Evolutionary conservation across 2,329 filamentous ascomycete species (phyloP).

Genomic region (Pseudogymnoascus sp.): DNA sequence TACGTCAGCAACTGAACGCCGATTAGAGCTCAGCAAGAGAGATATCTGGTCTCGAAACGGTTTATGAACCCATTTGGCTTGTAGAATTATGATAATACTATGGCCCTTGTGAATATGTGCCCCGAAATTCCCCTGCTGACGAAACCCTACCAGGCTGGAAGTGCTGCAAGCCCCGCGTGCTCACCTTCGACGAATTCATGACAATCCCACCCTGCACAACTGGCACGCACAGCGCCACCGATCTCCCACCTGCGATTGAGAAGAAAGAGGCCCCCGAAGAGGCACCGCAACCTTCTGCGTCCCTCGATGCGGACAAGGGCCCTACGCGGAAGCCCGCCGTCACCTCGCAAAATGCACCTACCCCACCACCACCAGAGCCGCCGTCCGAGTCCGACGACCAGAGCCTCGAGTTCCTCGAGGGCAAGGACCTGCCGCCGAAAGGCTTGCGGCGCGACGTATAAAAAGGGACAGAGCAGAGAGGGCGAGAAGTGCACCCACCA

Average conservation of each 20-base stretch:
- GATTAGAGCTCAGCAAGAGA: constrained; percentile 1
- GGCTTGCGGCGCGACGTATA: constrained; percentile 64
- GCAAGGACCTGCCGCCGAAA: constrained; percentile 71
- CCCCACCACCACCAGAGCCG: constrained; percentile 47
- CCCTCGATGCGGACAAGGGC: constrained; percentile 39
- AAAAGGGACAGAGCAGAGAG: constrained; percentile 52
- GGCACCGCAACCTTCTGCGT: constrained; percentile 24
- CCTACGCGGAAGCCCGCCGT: constrained; percentile 38
- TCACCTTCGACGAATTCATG: constrained; percentile 98
- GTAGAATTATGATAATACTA: constrained; percentile 14
- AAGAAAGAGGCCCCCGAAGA: constrained; percentile 45
- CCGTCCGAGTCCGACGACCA: constrained; percentile 88
- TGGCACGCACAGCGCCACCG: constrained; percentile 85
- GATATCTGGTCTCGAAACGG: background rate
- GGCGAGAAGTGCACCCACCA: constrained; percentile 80
- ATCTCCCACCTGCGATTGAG: constrained; percentile 56
- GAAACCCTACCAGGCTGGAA: constrained; percentile 68
- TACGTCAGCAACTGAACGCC: constrained; percentile 37
- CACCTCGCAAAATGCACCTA: constrained; percentile 35
- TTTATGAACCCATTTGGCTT: background rate
- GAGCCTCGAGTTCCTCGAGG: constrained; percentile 63
- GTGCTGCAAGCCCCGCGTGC: constrained; percentile 93
- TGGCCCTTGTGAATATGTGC: constrained; percentile 5
- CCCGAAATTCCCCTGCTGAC: background rate
- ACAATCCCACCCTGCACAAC: constrained; percentile 84